Evolutionary conservation across 495 filamentous ascomycete species (phyloP).

Genomic region (Penicillium ochrochloron): DNA sequence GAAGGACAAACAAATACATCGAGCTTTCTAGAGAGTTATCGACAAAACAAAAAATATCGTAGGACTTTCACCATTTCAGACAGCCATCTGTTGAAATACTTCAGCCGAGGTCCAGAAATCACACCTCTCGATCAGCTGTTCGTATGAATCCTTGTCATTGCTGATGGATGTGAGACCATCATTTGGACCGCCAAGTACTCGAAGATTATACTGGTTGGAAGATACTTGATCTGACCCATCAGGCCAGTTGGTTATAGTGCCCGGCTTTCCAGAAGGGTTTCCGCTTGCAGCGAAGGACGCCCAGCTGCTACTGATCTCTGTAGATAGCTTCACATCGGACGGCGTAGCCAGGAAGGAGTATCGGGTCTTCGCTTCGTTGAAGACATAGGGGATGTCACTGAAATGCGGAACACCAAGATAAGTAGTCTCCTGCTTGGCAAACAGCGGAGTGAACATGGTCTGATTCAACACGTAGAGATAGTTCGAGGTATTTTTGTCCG

Average conservation of each 20-base stretch:
- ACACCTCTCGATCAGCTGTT: slow-evolving; percentile 15
- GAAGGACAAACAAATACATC: too few species aligned
- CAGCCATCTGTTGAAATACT: slow-evolving; percentile 7
- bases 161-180: slow-evolving; percentile 6
- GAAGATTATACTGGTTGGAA: not conserved
- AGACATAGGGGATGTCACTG: slow-evolving; percentile 25
- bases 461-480: slow-evolving; percentile 23
- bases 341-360: slow-evolving; percentile 12
- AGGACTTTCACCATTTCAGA: not conserved
- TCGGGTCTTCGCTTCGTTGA: slow-evolving; percentile 20
- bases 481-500: slow-evolving; percentile 10
- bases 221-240: not conserved
- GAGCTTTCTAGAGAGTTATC: not conserved
- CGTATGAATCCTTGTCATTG: slow-evolving; percentile 7
- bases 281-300: slow-evolving; percentile 21
- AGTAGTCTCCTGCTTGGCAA: not conserved
- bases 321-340: slow-evolving; percentile 12
- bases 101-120: slow-evolving; percentile 22
- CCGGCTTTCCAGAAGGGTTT: slow-evolving; percentile 14
- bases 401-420: slow-evolving; percentile 20
- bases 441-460: slow-evolving; percentile 15
- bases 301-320: slow-evolving; percentile 23
- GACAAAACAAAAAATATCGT: not conserved
- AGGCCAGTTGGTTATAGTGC: slow-evolving; percentile 11
- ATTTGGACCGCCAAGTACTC: slow-evolving; percentile 19